These are phyloP conservation scores for Sarcomyxa edulis DNA, from an alignment of 768 basidiomycete genomes.

Conservation along the genomic window DNA sequence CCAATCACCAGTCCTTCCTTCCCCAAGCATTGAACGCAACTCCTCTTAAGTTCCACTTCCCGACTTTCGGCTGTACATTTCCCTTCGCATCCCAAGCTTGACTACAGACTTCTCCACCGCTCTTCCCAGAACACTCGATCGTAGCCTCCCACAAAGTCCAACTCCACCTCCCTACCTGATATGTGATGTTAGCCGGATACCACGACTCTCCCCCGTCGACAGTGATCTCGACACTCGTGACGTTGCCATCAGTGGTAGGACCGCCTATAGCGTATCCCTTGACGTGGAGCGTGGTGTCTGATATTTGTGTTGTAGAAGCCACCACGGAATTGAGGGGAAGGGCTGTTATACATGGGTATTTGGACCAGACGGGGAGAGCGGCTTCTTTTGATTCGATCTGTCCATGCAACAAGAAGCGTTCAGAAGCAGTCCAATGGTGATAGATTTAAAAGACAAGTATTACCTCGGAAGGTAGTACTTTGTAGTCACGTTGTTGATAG, in stretches of 20 bases:
- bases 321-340: constrained; percentile 62
- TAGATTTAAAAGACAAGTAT: constrained; percentile 10
- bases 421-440: constrained; percentile 5
- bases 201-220: constrained; percentile 48
- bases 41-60: constrained; percentile 63
- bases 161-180: constrained; percentile 64
- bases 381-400: constrained; percentile 42
- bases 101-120: constrained; percentile 36
- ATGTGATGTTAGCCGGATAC: constrained; percentile 44
- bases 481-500: constrained; percentile 73
- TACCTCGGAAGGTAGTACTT: constrained; percentile 49
- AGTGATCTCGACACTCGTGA: constrained; percentile 45
- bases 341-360: constrained; percentile 52
- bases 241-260: constrained; percentile 30
- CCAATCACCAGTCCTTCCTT: constrained; percentile 30
- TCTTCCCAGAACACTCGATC: constrained; percentile 26
- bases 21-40: constrained; percentile 56
- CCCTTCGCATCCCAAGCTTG: constrained; percentile 50
- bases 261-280: constrained; percentile 58
- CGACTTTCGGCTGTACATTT: constrained; percentile 41
- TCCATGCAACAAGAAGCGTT: too few relatives aligned
- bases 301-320: constrained; percentile 29
- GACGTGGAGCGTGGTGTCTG: constrained; percentile 30
- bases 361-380: constrained; percentile 43
- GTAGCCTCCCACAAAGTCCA: constrained; percentile 68